These are phyloP conservation scores for Aspergillus quadrilineatus DNA, from an alignment of 2,329 filamentous ascomycete genomes.

Conservation along the genomic window DNA sequence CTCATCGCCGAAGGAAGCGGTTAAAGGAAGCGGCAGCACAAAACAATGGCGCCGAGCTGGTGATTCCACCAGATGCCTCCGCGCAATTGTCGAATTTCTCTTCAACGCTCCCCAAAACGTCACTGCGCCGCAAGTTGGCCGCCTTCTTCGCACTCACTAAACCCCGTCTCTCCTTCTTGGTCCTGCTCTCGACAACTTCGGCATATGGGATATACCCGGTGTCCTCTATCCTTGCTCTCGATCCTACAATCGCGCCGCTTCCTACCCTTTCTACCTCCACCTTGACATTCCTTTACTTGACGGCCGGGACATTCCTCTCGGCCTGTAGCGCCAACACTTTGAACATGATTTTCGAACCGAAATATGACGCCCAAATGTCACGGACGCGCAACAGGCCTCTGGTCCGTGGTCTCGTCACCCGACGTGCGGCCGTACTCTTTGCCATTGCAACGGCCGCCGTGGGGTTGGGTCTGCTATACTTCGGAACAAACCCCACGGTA, in stretches of 20 bases:
- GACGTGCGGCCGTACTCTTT: slow-evolving; percentile 71
- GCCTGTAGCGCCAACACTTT: slow-evolving; percentile 89
- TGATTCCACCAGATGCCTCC: slow-evolving; percentile 60
- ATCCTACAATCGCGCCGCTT: slow-evolving; percentile 61
- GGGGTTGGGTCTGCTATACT: slow-evolving; percentile 74
- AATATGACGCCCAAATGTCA: slow-evolving; percentile 87
- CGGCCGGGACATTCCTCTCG: slow-evolving; percentile 81
- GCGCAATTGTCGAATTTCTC: slow-evolving; percentile 59
- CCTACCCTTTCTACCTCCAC: slow-evolving; percentile 71
- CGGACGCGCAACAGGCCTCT: slow-evolving; percentile 89
- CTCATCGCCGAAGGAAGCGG: slow-evolving; percentile 45
- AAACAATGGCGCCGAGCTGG: slow-evolving; percentile 28
- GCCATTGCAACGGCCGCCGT: slow-evolving; percentile 68
- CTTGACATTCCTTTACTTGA: slow-evolving; percentile 88
- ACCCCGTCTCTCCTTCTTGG: slow-evolving; percentile 84
- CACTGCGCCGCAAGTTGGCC: slow-evolving; percentile 66
- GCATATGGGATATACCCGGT: slow-evolving; percentile 93
- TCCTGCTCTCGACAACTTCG: slow-evolving; percentile 86
- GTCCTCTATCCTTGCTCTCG: slow-evolving; percentile 79
- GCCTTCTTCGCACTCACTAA: slow-evolving; percentile 92
- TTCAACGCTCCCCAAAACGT: slow-evolving; percentile 55
- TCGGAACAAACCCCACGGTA: slow-evolving; percentile 91
- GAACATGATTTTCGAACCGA: slow-evolving; percentile 95
- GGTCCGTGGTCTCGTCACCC: slow-evolving; percentile 74
- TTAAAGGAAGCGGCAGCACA: slow-evolving; percentile 35